phyloP scores from a whole-genome alignment of 495 filamentous ascomycete species.

The Hypoxylon rickii region DNA sequence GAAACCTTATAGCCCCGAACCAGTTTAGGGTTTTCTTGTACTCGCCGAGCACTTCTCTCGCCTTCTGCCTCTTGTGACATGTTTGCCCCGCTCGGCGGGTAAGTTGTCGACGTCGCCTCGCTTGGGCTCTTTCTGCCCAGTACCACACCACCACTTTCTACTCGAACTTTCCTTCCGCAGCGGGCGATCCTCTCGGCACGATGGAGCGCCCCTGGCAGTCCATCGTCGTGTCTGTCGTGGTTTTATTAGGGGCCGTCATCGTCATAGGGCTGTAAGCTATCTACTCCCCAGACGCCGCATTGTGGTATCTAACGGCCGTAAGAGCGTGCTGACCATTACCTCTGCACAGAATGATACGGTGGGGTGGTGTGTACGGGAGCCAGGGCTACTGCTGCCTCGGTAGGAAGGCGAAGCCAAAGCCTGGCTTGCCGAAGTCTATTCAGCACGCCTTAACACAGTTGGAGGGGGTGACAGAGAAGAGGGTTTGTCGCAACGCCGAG shows the following conservation, averaged over 20 bases:
- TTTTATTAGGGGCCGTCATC: constrained; percentile 2
- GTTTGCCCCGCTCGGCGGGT: constrained; percentile 15
- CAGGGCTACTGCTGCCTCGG: neutral
- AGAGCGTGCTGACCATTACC: constrained; percentile 1
- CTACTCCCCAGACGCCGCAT: neutral
- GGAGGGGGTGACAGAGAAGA: constrained; percentile 22
- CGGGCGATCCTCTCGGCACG: neutral
- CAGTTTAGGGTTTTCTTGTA: constrained; percentile 13
- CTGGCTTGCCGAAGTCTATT: constrained; percentile 13
- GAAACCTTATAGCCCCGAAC: constrained; percentile 13
- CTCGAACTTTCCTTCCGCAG: neutral
- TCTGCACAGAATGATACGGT: constrained; percentile 9
- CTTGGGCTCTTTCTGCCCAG: neutral
- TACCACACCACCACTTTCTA: neutral
- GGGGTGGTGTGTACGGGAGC: neutral
- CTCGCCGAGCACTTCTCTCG: constrained; percentile 18
- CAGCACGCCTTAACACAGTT: constrained; percentile 20
- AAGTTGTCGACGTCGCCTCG: constrained; percentile 5
- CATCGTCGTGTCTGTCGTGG: constrained; percentile 4
- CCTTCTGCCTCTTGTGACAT: constrained; percentile 17
- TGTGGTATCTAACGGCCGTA: neutral
- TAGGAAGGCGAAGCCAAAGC: constrained; percentile 3
- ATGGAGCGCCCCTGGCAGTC: constrained; percentile 14
- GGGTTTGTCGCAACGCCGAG: constrained; percentile 2
- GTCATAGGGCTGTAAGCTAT: constrained; percentile 14